Conservation (phyloP, 495 filamentous ascomycete genomes). For the Penicillium mononematosum region DNA sequence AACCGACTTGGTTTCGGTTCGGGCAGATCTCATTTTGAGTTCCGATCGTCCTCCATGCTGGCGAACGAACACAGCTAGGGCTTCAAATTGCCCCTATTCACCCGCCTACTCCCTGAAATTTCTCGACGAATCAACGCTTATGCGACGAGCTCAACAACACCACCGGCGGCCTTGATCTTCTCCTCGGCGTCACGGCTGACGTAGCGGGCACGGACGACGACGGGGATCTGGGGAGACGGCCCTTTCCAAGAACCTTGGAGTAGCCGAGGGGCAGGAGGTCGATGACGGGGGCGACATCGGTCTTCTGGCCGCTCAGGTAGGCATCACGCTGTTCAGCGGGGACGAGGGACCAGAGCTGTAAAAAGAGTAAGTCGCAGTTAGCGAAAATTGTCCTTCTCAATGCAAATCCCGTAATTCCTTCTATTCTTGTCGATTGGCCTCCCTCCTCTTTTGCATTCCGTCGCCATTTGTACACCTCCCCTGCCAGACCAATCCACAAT, state of each 20-base stretch:
- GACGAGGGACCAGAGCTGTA: conserved; percentile 78
- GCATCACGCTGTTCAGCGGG: conserved; percentile 79
- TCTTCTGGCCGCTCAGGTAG: conserved; percentile 69
- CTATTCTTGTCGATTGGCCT: conserved; percentile 4
- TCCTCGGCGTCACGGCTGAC: conserved; percentile 85
- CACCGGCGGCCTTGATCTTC: conserved; percentile 94
- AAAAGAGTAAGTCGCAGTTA: conserved; percentile 24
- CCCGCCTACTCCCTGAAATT: conserved; percentile 32
- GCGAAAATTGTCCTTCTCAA: conserved; percentile 8
- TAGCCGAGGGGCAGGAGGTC: conserved; percentile 90
- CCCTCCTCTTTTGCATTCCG: conserved; percentile 1
- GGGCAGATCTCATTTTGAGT: conserved; percentile 33
- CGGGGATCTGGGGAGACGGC: conserved; percentile 76
- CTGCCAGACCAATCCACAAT: conserved; percentile 4
- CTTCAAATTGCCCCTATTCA: conserved; percentile 37
- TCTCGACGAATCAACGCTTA: conserved; percentile 52
- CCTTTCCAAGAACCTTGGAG: conserved; percentile 92
- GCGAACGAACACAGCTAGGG: conserved; percentile 34
- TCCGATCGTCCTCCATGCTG: conserved; percentile 32
- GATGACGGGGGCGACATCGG: conserved; percentile 84
- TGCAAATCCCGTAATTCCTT: conserved; percentile 4
- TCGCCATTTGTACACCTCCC: not conserved
- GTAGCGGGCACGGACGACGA: conserved; percentile 86
- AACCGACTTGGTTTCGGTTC: conserved; percentile 19
- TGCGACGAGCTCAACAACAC: conserved; percentile 87